These are phyloP conservation scores for Pestalotiopsis sp. DNA, from an alignment of 2,329 filamentous ascomycete genomes.

Conservation along the genomic window DNA sequence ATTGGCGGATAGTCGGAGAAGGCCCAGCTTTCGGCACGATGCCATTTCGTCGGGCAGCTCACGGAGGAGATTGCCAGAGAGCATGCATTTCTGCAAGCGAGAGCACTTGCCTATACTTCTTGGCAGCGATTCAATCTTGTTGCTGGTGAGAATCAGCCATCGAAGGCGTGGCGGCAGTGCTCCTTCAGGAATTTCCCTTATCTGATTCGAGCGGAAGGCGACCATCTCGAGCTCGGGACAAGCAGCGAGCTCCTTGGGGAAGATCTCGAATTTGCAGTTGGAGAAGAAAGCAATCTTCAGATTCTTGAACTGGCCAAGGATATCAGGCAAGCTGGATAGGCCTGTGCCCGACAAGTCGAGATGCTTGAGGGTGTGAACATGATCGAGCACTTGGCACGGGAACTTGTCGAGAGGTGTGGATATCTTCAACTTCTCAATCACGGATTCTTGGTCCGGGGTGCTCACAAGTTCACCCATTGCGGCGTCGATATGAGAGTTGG, in stretches of 20 bases:
- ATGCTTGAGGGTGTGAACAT: slow-evolving; percentile 43
- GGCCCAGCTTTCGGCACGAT: slow-evolving; percentile 43
- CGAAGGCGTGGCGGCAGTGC: slow-evolving; percentile 43
- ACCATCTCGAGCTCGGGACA: slow-evolving; percentile 52
- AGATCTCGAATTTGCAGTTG: slow-evolving; percentile 44
- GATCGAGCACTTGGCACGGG: slow-evolving; percentile 41
- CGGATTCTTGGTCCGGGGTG: not conserved
- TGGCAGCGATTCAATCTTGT: slow-evolving; percentile 41
- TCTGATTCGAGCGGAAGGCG: slow-evolving; percentile 49
- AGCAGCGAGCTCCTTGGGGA: slow-evolving; percentile 42
- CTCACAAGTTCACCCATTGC: not conserved
- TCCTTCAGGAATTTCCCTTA: slow-evolving; percentile 43
- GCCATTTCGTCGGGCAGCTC: slow-evolving; percentile 44
- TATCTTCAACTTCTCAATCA: slow-evolving; percentile 38
- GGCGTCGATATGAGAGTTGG: not conserved
- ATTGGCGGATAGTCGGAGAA: slow-evolving; percentile 48
- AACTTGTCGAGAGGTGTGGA: slow-evolving; percentile 35
- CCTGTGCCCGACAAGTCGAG: slow-evolving; percentile 52
- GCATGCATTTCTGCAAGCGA: slow-evolving; percentile 50
- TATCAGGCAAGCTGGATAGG: slow-evolving; percentile 41
- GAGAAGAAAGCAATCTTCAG: slow-evolving; percentile 51
- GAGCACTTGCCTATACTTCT: slow-evolving; percentile 43
- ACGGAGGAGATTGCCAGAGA: slow-evolving; percentile 47
- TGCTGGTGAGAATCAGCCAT: slow-evolving; percentile 53
- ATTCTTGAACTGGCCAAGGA: slow-evolving; percentile 41